Percentiles rank a stretch among this genome's conserved stretches.
phyloP scores from a whole-genome alignment of 805 yeast species.

The Candida krabiensis region DNA sequence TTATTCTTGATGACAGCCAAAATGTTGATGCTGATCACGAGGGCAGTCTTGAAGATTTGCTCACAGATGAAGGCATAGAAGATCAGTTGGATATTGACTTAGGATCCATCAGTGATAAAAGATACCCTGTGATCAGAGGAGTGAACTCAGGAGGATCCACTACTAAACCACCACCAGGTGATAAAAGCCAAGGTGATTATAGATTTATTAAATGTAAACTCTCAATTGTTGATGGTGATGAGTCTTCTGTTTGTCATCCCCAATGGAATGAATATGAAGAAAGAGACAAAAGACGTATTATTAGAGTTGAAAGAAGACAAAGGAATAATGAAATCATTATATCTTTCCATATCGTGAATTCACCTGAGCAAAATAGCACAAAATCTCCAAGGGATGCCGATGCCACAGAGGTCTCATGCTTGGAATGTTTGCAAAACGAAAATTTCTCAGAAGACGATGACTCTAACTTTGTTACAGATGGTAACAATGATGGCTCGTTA shows the following conservation, averaged over 20 bases:
- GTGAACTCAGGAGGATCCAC: slow-evolving; percentile 57
- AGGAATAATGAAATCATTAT: slow-evolving; percentile 46
- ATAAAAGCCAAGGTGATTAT: slow-evolving; percentile 24
- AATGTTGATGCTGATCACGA: slow-evolving; percentile 5
- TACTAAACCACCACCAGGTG: slow-evolving; percentile 52
- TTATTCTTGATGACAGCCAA: slow-evolving; percentile 7
- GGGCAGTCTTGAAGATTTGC: slow-evolving; percentile 1
- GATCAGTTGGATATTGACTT: slow-evolving; percentile 9
- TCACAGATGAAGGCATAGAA: slow-evolving; percentile 2
- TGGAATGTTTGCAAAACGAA: slow-evolving; percentile 41
- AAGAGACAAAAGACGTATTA: slow-evolving; percentile 53
- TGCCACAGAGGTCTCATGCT: slow-evolving; percentile 59
- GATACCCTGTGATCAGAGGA: slow-evolving; percentile 53
- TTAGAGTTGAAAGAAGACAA: slow-evolving; percentile 57
- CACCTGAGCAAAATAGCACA: slow-evolving; percentile 46
- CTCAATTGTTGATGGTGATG: slow-evolving; percentile 43
- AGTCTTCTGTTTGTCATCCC: slow-evolving; percentile 50
- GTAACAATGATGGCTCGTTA: slow-evolving; percentile 25
- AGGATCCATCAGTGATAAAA: slow-evolving; percentile 12
- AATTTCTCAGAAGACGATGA: slow-evolving; percentile 23
- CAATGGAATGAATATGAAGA: slow-evolving; percentile 48
- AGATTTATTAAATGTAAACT: slow-evolving; percentile 48
- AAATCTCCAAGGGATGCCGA: slow-evolving; percentile 42
- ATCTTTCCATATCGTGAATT: slow-evolving; percentile 50
- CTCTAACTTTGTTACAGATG: slow-evolving; percentile 20